phyloP scores from a whole-genome alignment of 768 basidiomycete species.

The Hysterangium stoloniferum region DNA sequence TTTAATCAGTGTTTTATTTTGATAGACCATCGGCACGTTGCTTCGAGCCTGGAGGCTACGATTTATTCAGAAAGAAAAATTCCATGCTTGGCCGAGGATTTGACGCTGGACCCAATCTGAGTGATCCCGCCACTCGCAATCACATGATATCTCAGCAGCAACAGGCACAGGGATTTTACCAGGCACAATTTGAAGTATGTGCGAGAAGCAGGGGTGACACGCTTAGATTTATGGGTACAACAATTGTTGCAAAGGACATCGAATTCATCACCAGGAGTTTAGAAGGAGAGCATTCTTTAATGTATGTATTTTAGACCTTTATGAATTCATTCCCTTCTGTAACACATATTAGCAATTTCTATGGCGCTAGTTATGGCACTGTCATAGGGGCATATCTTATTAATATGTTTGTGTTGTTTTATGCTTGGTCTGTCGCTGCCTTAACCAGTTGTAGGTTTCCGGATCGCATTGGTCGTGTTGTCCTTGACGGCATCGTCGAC shows the following conservation, averaged over 20 bases:
- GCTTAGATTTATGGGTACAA: slow-evolving; percentile 15
- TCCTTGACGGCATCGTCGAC: slow-evolving; percentile 15
- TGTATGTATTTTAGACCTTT: no score
- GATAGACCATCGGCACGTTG: slow-evolving; percentile 9
- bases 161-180: slow-evolving; percentile 3
- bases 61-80: slow-evolving; percentile 9
- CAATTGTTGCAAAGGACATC: slow-evolving; percentile 14
- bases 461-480: slow-evolving; percentile 14
- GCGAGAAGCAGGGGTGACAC: slow-evolving; percentile 9
- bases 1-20: background rate
- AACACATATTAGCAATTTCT: slow-evolving; percentile 17
- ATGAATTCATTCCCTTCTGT: background rate
- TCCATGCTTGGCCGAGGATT: slow-evolving; percentile 10
- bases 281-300: slow-evolving; percentile 14
- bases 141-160: background rate
- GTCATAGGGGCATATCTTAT: slow-evolving; percentile 15
- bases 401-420: slow-evolving; percentile 12
- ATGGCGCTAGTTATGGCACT: slow-evolving; percentile 14
- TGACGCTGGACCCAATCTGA: slow-evolving; percentile 6
- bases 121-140: background rate
- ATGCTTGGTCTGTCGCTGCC: background rate
- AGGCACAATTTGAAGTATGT: slow-evolving; percentile 12
- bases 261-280: slow-evolving; percentile 13
- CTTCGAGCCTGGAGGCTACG: slow-evolving; percentile 1
- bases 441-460: slow-evolving; percentile 12